These are phyloP conservation scores for Leishmania aethiopica DNA, from an alignment of 208 protist species.

Conservation along the genomic window DNA sequence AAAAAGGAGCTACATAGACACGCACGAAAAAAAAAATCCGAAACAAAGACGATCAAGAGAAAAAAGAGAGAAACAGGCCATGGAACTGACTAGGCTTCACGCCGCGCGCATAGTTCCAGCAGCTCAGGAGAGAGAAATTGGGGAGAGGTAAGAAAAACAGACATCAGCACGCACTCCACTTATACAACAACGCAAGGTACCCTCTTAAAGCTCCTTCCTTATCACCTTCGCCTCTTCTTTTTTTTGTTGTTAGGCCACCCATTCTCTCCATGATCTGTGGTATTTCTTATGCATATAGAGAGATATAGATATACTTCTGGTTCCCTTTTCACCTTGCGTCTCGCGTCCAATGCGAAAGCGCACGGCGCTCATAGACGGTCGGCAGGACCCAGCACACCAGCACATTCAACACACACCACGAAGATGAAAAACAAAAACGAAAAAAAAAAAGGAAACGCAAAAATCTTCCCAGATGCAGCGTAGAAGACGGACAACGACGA, in stretches of 20 bases:
- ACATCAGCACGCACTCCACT: neutral
- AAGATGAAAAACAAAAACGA: neutral
- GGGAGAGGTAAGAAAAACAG: neutral
- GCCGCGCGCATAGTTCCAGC: neutral
- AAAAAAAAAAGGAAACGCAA: neutral
- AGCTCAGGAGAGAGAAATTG: neutral
- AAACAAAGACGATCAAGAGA: neutral
- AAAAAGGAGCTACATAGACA: neutral
- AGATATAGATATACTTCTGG: neutral
- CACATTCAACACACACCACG: neutral
- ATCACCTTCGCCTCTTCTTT: neutral
- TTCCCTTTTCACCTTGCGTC: neutral
- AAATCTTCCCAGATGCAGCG: too few species aligned
- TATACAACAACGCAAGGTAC: neutral
- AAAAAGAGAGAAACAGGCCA: neutral
- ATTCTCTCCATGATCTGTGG: neutral
- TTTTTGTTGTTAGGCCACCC: neutral
- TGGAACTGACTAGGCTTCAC: neutral
- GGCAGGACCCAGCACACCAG: neutral
- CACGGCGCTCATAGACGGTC: neutral
- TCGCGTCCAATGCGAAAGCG: constrained; percentile 7
- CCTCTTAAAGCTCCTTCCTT: neutral
- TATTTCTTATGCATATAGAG: too few species aligned
- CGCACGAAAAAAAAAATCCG: neutral
- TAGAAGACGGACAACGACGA: neutral